Conservation (phyloP, 179 eudicot species). For the Spinacia oleracea region DNA sequence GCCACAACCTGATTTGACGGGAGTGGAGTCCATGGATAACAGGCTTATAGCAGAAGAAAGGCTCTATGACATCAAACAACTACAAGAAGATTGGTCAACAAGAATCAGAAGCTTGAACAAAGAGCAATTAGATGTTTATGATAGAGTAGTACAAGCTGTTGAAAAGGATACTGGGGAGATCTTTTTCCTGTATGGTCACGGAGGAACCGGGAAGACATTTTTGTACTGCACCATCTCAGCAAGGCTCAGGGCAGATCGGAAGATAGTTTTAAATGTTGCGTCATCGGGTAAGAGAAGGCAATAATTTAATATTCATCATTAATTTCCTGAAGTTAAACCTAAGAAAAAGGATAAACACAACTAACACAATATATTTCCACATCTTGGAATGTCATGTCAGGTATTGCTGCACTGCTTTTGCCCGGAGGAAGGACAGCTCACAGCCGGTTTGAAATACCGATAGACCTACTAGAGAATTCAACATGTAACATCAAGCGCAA, state of each 20-base stretch:
- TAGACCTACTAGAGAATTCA: no score
- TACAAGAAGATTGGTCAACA: neutral
- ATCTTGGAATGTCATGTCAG: no score
- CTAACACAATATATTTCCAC: no score
- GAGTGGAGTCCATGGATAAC: neutral
- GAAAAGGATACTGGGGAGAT: neutral
- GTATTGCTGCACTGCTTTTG: no score
- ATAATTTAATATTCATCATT: no score
- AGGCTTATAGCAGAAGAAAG: neutral
- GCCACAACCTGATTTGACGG: neutral
- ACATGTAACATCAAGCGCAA: neutral
- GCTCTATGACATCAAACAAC: neutral
- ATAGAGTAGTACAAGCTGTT: neutral
- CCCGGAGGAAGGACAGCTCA: no score
- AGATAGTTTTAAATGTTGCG: neutral
- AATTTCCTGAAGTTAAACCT: no score
- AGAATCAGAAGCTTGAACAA: neutral
- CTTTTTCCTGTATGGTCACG: constrained; percentile 11
- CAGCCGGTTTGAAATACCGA: no score
- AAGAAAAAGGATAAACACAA: no score
- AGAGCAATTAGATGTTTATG: neutral
- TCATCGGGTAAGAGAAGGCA: neutral
- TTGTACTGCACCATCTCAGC: neutral
- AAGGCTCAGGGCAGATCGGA: neutral
- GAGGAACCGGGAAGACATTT: constrained; percentile 8